A percentile compares a stretch with the other conserved stretches of the same genome.
Evolutionary conservation across 2,329 filamentous ascomycete species (phyloP).

Genomic region (Lecanicillium sp.): DNA sequence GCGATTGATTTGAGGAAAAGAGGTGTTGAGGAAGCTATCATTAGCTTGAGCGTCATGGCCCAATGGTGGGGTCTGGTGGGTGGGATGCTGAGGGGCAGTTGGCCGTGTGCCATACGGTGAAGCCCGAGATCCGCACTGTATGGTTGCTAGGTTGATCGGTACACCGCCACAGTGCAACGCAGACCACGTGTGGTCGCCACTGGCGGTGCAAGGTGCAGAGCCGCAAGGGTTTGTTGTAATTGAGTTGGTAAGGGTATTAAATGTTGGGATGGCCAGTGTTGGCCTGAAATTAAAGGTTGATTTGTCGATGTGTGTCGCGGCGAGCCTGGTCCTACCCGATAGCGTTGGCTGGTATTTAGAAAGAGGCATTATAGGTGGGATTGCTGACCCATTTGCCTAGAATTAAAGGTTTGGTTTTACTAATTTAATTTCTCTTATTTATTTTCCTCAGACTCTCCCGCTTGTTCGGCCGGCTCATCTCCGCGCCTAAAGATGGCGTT

Average conservation of each 20-base stretch:
- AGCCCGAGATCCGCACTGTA: constrained; percentile 11
- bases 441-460: no score
- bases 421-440: no score
- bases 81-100: constrained; percentile 10
- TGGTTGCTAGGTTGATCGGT: not conserved
- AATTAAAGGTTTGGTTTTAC: no score
- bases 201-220: constrained; percentile 3
- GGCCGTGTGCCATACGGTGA: constrained; percentile 1
- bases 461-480: no score
- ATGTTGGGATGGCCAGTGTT: no score
- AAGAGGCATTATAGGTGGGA: no score
- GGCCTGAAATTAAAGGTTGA: no score
- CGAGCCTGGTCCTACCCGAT: no score
- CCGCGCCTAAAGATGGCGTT: constrained; percentile 53
- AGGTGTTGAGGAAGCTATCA: constrained; percentile 11
- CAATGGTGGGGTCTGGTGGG: constrained; percentile 12
- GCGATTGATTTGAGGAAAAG: constrained; percentile 18
- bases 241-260: not conserved
- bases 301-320: no score
- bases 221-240: not conserved
- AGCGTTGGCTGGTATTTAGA: no score
- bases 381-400: no score
- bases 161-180: constrained; percentile 8
- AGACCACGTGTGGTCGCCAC: not conserved
- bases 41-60: constrained; percentile 8